Evolutionary conservation across 176 grass and related monocot species (phyloP), one percentile per base, ranked within the genome.

Genomic region (Typha latifolia): DNA sequence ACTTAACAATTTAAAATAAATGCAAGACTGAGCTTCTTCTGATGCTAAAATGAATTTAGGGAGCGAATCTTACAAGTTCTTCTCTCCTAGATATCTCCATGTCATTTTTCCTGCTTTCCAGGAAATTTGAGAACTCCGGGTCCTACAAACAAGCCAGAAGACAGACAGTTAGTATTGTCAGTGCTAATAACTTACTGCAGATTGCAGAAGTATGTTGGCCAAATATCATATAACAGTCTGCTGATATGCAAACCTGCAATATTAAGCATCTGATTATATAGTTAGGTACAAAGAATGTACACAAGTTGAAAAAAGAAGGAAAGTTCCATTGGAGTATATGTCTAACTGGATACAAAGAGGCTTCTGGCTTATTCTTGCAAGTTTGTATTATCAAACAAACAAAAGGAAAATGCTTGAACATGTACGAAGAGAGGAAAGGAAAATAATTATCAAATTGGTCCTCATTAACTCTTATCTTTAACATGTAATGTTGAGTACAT

Each of bases 71-170:
- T 86, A 96, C 84, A 65, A 74, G 62, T 64, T 74, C 72, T 53
- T 71, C 80, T 71, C 77, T 86, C 77, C 64, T 78, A 51, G 62
- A 66, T 48, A 76, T 79, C 66, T 74, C 29, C 67, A 81, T 66
- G 47, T 84, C 78, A 10, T 43, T 66, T 62, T 61, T 71, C 78
- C 82, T 78, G 63, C 74, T 91, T 55, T 82, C 62, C 61, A 96
- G 72, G 56, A 91, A 89, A 20, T 82, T 84, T 56, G 57, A 80
- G 80, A 91, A 96, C 66, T 89, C 61, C 77, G 82, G 82, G 68
- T 91, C 92, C 92, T 96, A 84, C 47, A 68, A 79, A 91, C 37
- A 77, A 43, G 37, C 1, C 37, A 43, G 37, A 43, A 10, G 37
- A 9, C 37, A 10, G 37, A 43, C 37, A 43, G 37, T 43, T 43